A percentile compares a stretch with the other conserved stretches of the same genome.
Evolutionary conservation across 2,329 filamentous ascomycete genomes (phyloP).

Genomic region (Calycina herbarum): DNA sequence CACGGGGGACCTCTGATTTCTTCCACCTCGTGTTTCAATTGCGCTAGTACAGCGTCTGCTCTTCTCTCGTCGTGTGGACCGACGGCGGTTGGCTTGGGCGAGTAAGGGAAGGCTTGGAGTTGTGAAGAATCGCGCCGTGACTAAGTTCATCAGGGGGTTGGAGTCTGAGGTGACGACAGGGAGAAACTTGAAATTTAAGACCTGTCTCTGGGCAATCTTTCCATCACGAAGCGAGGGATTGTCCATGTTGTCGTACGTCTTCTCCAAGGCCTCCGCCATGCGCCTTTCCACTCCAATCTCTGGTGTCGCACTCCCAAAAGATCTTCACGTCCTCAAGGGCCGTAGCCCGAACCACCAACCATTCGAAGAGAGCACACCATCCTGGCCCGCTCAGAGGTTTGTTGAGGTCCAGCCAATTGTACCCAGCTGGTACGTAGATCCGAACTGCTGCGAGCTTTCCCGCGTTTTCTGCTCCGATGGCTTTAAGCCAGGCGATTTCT

Average conservation of each 20-base stretch:
- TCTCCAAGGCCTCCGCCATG: too few relatives aligned
- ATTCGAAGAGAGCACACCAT: not conserved
- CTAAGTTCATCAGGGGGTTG: not conserved
- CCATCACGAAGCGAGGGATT: too few relatives aligned
- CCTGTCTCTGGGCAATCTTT: too few relatives aligned
- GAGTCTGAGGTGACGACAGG: too few relatives aligned
- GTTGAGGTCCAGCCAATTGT: not conserved
- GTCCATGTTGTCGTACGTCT: too few relatives aligned
- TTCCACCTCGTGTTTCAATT: slow-evolving; percentile 20
- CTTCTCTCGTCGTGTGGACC: slow-evolving; percentile 21
- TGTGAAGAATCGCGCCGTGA: not conserved
- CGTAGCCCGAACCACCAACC: not conserved
- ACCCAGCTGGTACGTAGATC: not conserved
- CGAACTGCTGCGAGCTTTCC: not conserved
- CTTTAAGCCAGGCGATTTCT: not conserved
- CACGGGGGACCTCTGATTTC: slow-evolving; percentile 11
- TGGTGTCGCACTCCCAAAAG: not conserved
- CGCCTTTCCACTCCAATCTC: not conserved
- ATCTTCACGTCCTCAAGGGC: not conserved
- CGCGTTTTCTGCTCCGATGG: not conserved
- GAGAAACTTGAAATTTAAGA: too few relatives aligned
- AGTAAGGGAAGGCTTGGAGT: not conserved
- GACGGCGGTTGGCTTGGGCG: slow-evolving; percentile 12
- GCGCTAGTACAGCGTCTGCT: slow-evolving; percentile 23
- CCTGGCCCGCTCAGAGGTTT: not conserved